These are phyloP conservation scores for Mallotus japonicus DNA, from an alignment of 441 rosid genomes.

Conservation along the genomic window DNA sequence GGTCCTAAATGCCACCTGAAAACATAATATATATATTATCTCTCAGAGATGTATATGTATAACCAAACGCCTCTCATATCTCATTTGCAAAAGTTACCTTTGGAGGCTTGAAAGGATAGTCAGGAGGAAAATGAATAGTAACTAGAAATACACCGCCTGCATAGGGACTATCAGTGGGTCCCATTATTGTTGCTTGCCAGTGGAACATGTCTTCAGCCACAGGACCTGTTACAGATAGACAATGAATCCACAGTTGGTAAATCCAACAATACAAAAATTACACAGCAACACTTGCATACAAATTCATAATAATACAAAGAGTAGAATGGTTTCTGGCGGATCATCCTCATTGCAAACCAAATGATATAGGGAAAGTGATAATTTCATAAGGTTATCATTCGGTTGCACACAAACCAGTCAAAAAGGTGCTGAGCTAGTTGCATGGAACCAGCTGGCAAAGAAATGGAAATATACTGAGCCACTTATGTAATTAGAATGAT, in stretches of 20 bases:
- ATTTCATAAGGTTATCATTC: too few relatives aligned
- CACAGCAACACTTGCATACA: not conserved
- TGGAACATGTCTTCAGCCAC: conserved; percentile 31
- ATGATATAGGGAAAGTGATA: too few relatives aligned
- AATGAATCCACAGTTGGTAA: not conserved
- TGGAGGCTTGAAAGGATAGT: conserved; percentile 54
- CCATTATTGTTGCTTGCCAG: conserved; percentile 87
- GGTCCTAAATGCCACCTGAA: conserved; percentile 50
- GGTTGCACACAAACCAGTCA: too few relatives aligned
- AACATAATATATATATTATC: not conserved
- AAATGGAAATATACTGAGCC: too few relatives aligned
- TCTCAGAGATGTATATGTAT: not conserved
- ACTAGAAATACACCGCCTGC: conserved; percentile 69
- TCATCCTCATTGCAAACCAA: not conserved
- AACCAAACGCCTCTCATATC: not conserved
- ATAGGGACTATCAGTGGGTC: conserved; percentile 73
- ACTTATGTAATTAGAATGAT: too few relatives aligned
- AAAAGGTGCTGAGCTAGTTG: too few relatives aligned
- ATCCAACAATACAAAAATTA: not conserved
- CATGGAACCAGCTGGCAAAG: too few relatives aligned
- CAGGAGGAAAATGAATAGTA: conserved; percentile 72
- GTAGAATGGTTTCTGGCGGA: not conserved
- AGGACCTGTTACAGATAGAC: conserved; percentile 3
- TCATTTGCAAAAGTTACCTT: not conserved
- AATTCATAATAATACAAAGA: not conserved